A percentile compares a stretch with the other conserved stretches of the same genome.
phyloP scores from a whole-genome alignment of 2,329 filamentous ascomycete genomes.

The Alternaria tenuissima region DNA sequence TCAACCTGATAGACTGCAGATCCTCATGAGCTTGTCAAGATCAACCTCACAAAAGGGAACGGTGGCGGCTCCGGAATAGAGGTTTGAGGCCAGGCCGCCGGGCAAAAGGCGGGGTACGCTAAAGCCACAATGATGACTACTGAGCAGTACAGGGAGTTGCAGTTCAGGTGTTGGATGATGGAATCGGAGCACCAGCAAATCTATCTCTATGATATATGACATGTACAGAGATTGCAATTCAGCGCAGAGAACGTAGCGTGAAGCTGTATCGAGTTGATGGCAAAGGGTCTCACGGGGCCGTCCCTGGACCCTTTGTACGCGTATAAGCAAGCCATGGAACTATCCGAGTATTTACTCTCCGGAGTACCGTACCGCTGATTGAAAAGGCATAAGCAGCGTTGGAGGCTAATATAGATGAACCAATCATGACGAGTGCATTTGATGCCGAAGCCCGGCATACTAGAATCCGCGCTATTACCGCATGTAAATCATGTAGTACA shows the following conservation, averaged over 20 bases:
- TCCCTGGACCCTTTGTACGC: constrained; percentile 16
- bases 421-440: constrained; percentile 38
- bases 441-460: constrained; percentile 32
- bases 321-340: constrained; percentile 20
- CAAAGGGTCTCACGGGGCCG: background rate
- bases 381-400: constrained; percentile 22
- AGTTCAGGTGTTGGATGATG: background rate
- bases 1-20: background rate
- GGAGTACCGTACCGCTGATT: constrained; percentile 20
- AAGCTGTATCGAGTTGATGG: background rate
- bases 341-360: constrained; percentile 21
- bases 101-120: constrained; percentile 10
- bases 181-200: background rate
- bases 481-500: constrained; percentile 12
- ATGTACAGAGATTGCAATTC: background rate
- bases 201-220: background rate
- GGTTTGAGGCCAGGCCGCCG: background rate
- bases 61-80: background rate
- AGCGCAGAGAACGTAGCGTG: background rate
- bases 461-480: constrained; percentile 32
- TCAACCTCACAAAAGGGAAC: constrained; percentile 4
- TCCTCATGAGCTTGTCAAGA: background rate
- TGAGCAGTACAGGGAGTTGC: background rate
- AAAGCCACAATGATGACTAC: background rate
- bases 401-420: constrained; percentile 15